Base-by-base conservation (phyloP, 2,329 filamentous ascomycete species). In the Aschersonia sp. region DNA sequence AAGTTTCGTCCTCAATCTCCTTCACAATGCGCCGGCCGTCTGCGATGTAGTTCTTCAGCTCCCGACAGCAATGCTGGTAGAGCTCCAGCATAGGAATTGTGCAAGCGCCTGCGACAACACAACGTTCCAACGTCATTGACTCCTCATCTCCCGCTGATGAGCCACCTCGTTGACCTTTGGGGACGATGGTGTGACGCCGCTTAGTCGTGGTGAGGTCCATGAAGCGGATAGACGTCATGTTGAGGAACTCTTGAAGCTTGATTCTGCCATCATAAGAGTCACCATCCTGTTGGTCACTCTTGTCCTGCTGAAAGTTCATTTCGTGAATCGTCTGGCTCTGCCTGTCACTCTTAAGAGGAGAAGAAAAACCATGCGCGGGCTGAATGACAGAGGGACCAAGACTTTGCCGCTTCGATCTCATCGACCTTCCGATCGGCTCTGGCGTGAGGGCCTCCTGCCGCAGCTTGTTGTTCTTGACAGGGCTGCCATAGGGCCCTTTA, bases 171-270 rank as follows among this genome's bases (percentile, higher is more conserved):
- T 70, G 59, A 10, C 63, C 57, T 47, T 69, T 62, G 11, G 81
- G 81, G 3, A 77, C 83, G 43, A 83, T 80, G 0, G 90, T 97
- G 56, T 94, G 84, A 48, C 92, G 77, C 54, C 90, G 76, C 62
- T 97, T 97, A 1, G 89, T 95, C 0, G 90, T 95, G n/a, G 84
- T 95, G 45, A 98, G 72, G 61, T 98, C 92, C 85, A 98, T 95
- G 67, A 98, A 98, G 47, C 89, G 86, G 57, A 98, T 95, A 50
- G 87, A 94, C 2, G 90, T 95, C 79, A 95, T 81, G 52, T 94
- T 87, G 43, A 98, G 69, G 65, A 98, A 98, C 47, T 95, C 85
- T 55, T 95, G 87, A 4, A 98, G 72, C 43, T 89, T 84, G 47
- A 95, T 88, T 29, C 73, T 74, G 30, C 81, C 59, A 22, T 74